Evolutionary conservation across 2,329 filamentous ascomycete species (phyloP), one percentile per base, ranked within the genome.

Genomic region (Lecanicillium sp.): DNA sequence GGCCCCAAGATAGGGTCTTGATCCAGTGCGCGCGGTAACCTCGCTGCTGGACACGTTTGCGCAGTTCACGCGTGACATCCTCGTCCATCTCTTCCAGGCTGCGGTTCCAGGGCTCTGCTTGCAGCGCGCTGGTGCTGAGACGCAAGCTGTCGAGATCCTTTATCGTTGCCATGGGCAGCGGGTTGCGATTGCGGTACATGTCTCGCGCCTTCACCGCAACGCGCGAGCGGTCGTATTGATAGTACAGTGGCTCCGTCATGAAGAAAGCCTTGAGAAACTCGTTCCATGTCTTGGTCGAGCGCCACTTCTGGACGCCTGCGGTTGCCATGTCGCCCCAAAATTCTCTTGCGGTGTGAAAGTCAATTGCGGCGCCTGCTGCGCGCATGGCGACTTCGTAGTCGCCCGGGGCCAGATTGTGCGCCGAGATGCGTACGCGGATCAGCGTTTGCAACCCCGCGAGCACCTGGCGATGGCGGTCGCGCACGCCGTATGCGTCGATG

Each of bases 231-330:
- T 76, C 68, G 30, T 69, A 69, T 41, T 74, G 69, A 24, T 69
- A 67, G 57, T 77, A 78, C 0, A 70, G 44, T 1, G 69, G 64
- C 17, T 75, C 67, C 0, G 68, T 67, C 39, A 75, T 55, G 55
- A 72, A 78, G 1, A 72, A 67, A 4, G 72, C 68, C 51, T 68
- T 69, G 52, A 75, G 55, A 52, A 70, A 77, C 51, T 78, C 76
- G 35, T 56, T 52, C 60, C 70, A 74, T 3, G 63, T 60, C 17
- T 56, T 53, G 2, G 62, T 57, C 2, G 60, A 62, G 21, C 68
- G 62, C 50, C 59, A 60, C 1, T 53, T 38, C 48, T 57, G 59
- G 41, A 67, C 21, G 4, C 57, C 55, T 14, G 52, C 46, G 12
- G 44, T 15, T 8, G 55, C 50, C 52, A 70, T 64, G 42, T 63